These are phyloP conservation scores for Fusarium armeniacum DNA, from an alignment of 2,329 filamentous ascomycete genomes.

Conservation along the genomic window DNA sequence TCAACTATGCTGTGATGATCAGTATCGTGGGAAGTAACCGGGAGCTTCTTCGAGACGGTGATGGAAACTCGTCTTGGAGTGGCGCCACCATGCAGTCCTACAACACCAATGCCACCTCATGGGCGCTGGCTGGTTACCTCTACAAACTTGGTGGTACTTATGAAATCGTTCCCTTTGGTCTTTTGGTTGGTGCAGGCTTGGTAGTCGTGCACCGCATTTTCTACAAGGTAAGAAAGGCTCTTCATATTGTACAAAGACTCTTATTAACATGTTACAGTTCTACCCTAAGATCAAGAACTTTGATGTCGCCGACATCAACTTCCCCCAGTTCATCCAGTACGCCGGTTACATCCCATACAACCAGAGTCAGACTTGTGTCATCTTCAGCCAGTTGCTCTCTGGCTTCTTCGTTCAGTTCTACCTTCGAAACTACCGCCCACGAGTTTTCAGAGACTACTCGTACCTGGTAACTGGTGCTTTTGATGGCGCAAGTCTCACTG, in stretches of 20 bases:
- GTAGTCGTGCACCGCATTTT: constrained; percentile 62
- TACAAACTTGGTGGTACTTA: constrained; percentile 63
- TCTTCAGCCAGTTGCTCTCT: constrained; percentile 60
- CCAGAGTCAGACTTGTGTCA: constrained; percentile 67
- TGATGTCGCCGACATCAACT: constrained; percentile 61
- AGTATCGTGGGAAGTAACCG: constrained; percentile 65
- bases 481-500: constrained; percentile 64
- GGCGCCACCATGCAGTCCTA: constrained; percentile 65
- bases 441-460: constrained; percentile 67
- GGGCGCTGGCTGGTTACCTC: constrained; percentile 67
- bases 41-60: constrained; percentile 60
- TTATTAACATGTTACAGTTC: constrained; percentile 54
- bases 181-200: constrained; percentile 62
- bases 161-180: constrained; percentile 63
- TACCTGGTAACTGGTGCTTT: constrained; percentile 67
- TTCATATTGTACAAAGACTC: not conserved
- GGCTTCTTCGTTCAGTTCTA: constrained; percentile 67
- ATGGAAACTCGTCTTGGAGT: constrained; percentile 67
- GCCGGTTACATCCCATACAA: constrained; percentile 69
- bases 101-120: constrained; percentile 63
- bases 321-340: constrained; percentile 68
- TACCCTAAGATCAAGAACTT: constrained; percentile 62
- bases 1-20: constrained; percentile 70
- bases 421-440: constrained; percentile 65
- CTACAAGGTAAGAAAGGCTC: constrained; percentile 55